These are phyloP conservation scores for Nothomitra cinnamomea DNA, from an alignment of 2,329 filamentous ascomycete genomes.

Conservation along the genomic window DNA sequence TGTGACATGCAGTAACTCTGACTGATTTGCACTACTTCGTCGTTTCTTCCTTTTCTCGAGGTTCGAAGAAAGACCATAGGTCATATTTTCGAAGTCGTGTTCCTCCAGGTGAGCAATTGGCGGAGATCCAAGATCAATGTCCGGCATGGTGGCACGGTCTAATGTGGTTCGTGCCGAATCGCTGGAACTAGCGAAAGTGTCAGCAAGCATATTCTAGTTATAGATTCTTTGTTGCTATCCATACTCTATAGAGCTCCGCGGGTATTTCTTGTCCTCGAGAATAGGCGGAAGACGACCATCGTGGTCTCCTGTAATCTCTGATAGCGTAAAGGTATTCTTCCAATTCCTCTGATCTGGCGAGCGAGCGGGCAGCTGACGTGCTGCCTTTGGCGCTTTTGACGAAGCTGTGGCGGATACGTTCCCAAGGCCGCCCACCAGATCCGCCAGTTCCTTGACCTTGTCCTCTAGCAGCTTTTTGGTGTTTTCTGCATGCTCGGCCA, in stretches of 20 bases:
- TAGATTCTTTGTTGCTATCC: conserved; percentile 14
- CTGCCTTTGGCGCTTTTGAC: conserved; percentile 29
- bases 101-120: conserved; percentile 35
- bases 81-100: conserved; percentile 20
- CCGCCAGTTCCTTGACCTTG: conserved; percentile 54
- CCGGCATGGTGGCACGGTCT: conserved; percentile 9
- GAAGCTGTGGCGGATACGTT: conserved; percentile 21
- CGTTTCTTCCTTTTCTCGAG: conserved; percentile 35
- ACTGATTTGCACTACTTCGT: conserved; percentile 29
- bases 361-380: conserved; percentile 9
- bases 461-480: conserved; percentile 55
- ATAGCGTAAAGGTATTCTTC: conserved; percentile 15
- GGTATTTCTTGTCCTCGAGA: conserved; percentile 49
- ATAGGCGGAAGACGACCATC: conserved; percentile 48
- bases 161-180: background rate
- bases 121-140: conserved; percentile 24
- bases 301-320: conserved; percentile 30
- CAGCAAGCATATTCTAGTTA: background rate
- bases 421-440: conserved; percentile 49
- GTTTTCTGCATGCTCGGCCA: conserved; percentile 48
- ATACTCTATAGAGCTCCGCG: conserved; percentile 51
- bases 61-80: conserved; percentile 26
- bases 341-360: conserved; percentile 23
- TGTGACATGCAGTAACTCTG: conserved; percentile 24
- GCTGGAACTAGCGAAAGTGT: conserved; percentile 6